Base-by-base conservation (phyloP, 352 stramenopile genomes). In the Globisporangium carolinianum region DNA sequence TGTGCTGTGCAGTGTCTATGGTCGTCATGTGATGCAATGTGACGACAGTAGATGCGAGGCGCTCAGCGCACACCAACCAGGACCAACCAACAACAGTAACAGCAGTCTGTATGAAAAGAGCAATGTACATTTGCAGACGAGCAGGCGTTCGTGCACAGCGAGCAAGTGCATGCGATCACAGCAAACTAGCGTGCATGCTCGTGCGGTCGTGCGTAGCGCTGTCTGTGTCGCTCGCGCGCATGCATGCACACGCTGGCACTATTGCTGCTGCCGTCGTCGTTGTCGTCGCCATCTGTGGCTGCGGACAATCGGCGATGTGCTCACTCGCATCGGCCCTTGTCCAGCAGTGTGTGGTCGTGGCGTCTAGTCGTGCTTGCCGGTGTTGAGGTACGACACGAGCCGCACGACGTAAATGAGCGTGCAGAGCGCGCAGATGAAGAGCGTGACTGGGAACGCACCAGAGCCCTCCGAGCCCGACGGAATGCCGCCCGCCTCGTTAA, bases 401-500 rank as follows among this genome's bases (percentile, higher is more conserved):
- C 72, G 79, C 24, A 63, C 38, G 54, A 73, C 18, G 69, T 90
- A 91, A 48, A 90, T 70, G 62, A 83, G 45, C 49, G 79, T 90
- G 65, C 80, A 92, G 57, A 94, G 68, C 39, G 54, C 32, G 68
- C 76, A 91, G 66, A 91, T 71, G 63, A 91, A 85, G 51, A 91
- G 73, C 62, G 82, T 91, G 62, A 92, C 78, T n/a, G 91, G 66
- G 62, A 90, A 92, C 8, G 70, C 75, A 53, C 84, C 84, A 36
- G 80, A 91, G 38, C 82, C 82, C 62, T 89, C 75, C 15, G 81
- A 78, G 18, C 82, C 84, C 5, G 82, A 91, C 41, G 84, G 78
- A 61, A 94, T 86, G 53, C 71, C 84, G 58, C 84, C 84, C 53
- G 85, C 83, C 18, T 63, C 69, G 57, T 94, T 72, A 71, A 90